Percentiles rank a stretch among this genome's conserved stretches.
phyloP scores from a whole-genome alignment of 139 green algal genomes.

The Pedinophyceae sp. region DNA sequence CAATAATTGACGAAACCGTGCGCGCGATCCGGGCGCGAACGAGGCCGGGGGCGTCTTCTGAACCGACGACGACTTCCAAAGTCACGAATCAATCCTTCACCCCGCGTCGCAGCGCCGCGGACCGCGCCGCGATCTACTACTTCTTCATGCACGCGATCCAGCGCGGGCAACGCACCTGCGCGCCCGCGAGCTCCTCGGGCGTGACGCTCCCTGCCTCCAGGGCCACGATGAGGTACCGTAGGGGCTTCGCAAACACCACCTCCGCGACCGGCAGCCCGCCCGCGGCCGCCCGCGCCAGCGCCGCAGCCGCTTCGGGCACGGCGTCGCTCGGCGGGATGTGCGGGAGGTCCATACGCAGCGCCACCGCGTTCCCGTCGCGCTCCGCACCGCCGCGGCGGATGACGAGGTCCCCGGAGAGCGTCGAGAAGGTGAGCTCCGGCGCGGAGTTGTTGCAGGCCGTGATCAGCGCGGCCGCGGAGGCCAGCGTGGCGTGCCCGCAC shows the following conservation, averaged over 20 bases:
- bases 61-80: no score
- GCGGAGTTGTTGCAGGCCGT: not conserved
- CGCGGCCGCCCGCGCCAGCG: not conserved
- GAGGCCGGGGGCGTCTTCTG: not conserved
- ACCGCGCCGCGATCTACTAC: no score
- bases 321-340: not conserved
- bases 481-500: conserved; percentile 55
- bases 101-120: no score
- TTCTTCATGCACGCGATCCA: no score
- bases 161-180: not conserved
- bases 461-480: conserved; percentile 17
- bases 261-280: not conserved
- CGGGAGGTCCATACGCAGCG: not conserved
- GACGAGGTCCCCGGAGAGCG: not conserved
- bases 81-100: no score
- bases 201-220: not conserved
- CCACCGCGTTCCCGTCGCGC: no score
- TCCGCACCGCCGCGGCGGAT: no score
- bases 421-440: not conserved
- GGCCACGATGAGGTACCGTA: not conserved
- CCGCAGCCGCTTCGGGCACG: not conserved
- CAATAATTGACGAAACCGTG: not conserved
- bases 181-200: not conserved
- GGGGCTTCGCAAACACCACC: not conserved
- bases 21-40: not conserved